Conservation (phyloP, 1,284 basidiomycete species). For the Malassezia vespertilionis region DNA sequence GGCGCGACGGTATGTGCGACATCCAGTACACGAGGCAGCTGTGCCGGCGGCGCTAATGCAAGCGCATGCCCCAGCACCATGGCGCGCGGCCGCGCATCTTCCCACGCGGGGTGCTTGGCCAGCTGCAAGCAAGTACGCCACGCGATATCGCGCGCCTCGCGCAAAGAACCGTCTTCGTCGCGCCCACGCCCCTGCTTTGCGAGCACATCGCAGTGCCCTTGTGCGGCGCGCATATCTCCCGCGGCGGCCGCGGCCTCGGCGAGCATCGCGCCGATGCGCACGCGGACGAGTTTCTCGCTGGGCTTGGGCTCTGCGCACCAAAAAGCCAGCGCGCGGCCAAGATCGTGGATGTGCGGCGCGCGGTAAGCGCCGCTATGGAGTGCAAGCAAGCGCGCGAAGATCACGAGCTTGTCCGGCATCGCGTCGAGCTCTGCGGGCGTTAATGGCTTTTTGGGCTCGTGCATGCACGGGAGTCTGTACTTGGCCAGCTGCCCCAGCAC, state of each 20-base stretch:
- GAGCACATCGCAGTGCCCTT: constrained; percentile 5
- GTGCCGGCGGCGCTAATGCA: constrained; percentile 9
- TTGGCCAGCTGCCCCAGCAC: constrained; percentile 2
- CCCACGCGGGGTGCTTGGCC: constrained; percentile 10
- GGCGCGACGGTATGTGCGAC: not conserved
- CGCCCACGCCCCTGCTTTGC: not conserved
- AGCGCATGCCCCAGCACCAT: constrained; percentile 10
- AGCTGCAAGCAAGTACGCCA: constrained; percentile 18
- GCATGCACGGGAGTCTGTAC: not conserved
- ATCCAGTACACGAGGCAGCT: constrained; percentile 8
- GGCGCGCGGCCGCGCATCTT: constrained; percentile 2
- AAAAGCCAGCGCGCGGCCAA: not conserved
- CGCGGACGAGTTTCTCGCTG: not conserved
- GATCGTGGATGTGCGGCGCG: constrained; percentile 2
- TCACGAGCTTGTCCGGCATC: constrained; percentile 2
- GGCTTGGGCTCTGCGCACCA: too few relatives aligned
- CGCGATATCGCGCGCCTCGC: constrained; percentile 7
- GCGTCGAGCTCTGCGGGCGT: constrained; percentile 9
- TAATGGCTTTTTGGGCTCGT: not conserved
- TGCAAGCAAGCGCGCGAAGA: constrained; percentile 11
- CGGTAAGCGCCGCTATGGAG: constrained; percentile 11
- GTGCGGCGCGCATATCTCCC: constrained; percentile 7
- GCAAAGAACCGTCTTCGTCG: not conserved
- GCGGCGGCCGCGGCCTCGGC: constrained; percentile 8
- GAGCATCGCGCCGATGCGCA: constrained; percentile 15